Base-by-base conservation (phyloP, 2,329 filamentous ascomycete genomes). In the Aquanectria penicillioides region DNA sequence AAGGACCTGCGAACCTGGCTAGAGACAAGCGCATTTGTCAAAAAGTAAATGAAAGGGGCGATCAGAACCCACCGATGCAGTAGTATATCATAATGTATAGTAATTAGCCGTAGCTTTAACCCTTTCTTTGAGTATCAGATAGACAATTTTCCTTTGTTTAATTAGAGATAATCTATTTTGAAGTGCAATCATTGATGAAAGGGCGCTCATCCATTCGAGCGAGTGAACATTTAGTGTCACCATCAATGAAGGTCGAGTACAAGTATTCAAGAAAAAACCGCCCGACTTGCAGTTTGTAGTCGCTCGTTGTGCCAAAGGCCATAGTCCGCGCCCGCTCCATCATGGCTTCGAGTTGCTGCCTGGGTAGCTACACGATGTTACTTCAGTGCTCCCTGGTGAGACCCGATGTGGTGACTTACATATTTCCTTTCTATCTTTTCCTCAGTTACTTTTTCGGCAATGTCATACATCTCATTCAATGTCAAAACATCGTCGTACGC, bases 1-100 rank as follows among this genome's bases (percentile, higher is more conserved):
- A 51, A 57, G 22, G 40, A 57, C 31, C 25, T 51, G 18, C 26
- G 52, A 6, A 22, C 41, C 20, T 55, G 52, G 52, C 18, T 55
- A 3, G 36, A 55, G 43, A 17, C 41, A 8, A 47, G 48, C 5
- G 12, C 34, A 7, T 41, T 17, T 22, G 22, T 25, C 12, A 51
- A 51, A 36, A 38, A 31, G 26, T 41, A 41, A 18, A 37, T n/a
- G n/a, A n/a, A n/a, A n/a, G n/a, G n/a, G n/a, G n/a, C n/a, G n/a
- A n/a, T n/a, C n/a, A n/a, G n/a, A n/a, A n/a, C n/a, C n/a, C n/a
- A n/a, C n/a, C n/a, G n/a, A n/a, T n/a, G n/a, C n/a, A n/a, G n/a
- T n/a, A n/a, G n/a, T n/a, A n/a, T n/a, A n/a, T n/a, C n/a, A n/a
- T n/a, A n/a, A n/a, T n/a, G n/a, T n/a, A n/a, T n/a, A n/a, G n/a